A percentile compares a stretch with the other conserved stretches of the same genome.
phyloP scores from a whole-genome alignment of 192 early-diverging fungal species.

The Coemansia sp. region DNA sequence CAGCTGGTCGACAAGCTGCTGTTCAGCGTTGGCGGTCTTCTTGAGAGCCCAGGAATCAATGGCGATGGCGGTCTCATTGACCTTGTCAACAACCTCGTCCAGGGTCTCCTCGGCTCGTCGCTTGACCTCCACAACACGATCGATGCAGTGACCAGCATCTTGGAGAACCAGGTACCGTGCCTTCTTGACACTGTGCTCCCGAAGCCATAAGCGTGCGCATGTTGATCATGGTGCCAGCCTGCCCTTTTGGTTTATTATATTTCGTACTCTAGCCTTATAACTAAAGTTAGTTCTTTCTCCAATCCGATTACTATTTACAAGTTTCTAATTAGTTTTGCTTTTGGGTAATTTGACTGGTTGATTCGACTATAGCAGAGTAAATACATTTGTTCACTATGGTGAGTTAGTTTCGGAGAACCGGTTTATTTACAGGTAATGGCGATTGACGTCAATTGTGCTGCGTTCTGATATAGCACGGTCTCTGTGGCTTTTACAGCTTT shows the following conservation, averaged over 20 bases:
- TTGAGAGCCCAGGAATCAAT: slow-evolving; percentile 34
- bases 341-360: background rate
- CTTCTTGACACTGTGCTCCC: slow-evolving; percentile 47
- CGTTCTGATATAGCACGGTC: background rate
- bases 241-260: background rate
- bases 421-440: too few species aligned
- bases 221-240: background rate
- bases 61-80: slow-evolving; percentile 31
- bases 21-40: slow-evolving; percentile 29
- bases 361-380: too few species aligned
- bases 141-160: slow-evolving; percentile 31
- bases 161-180: slow-evolving; percentile 49
- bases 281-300: background rate
- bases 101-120: slow-evolving; percentile 36
- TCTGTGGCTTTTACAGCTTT: background rate
- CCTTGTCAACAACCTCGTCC: slow-evolving; percentile 47
- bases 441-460: too few species aligned
- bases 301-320: slow-evolving; percentile 5
- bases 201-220: slow-evolving; percentile 21
- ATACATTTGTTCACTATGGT: too few species aligned
- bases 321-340: background rate
- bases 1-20: slow-evolving; percentile 44
- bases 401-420: too few species aligned
- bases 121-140: slow-evolving; percentile 44
- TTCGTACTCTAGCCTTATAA: slow-evolving; percentile 6